Conservation (phyloP, 2,329 filamentous ascomycete species). For the Dichotomopilus funicola region DNA sequence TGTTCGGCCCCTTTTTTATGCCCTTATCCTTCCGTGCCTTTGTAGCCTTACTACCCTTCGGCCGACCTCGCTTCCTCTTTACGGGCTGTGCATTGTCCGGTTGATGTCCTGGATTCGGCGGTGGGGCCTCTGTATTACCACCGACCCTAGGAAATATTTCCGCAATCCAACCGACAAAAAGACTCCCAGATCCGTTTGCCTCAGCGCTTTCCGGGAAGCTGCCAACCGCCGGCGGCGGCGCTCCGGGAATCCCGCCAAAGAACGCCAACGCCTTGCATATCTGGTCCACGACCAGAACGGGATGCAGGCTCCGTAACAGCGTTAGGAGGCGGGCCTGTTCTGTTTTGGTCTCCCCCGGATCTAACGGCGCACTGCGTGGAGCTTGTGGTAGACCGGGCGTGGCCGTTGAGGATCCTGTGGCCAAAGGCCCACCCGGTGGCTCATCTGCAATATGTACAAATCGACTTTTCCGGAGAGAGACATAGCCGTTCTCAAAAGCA, state of each 20-base stretch:
- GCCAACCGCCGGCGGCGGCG: constrained; percentile 43
- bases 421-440: constrained; percentile 14
- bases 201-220: constrained; percentile 50
- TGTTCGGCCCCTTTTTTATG: constrained; percentile 39
- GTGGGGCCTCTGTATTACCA: constrained; percentile 16
- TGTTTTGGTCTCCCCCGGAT: constrained; percentile 45
- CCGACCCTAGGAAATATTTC: constrained; percentile 53
- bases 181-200: constrained; percentile 49
- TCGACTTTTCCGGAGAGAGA: constrained; percentile 41
- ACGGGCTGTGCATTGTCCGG: constrained; percentile 16
- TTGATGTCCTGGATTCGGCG: constrained; percentile 24
- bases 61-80: constrained; percentile 46
- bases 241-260: constrained; percentile 54
- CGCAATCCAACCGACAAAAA: constrained; percentile 56
- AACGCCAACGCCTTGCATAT: constrained; percentile 57
- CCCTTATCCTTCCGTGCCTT: constrained; percentile 45
- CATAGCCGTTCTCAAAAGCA: constrained; percentile 49
- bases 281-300: constrained; percentile 52
- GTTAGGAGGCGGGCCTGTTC: constrained; percentile 56
- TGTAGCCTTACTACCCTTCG: constrained; percentile 50
- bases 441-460: constrained; percentile 31
- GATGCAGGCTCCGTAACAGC: constrained; percentile 49
- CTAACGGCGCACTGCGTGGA: constrained; percentile 25
- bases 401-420: constrained; percentile 5
- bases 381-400: constrained; percentile 5